These are phyloP conservation scores for Erodium moschatum DNA, from an alignment of 441 rosid species.

Conservation along the genomic window DNA sequence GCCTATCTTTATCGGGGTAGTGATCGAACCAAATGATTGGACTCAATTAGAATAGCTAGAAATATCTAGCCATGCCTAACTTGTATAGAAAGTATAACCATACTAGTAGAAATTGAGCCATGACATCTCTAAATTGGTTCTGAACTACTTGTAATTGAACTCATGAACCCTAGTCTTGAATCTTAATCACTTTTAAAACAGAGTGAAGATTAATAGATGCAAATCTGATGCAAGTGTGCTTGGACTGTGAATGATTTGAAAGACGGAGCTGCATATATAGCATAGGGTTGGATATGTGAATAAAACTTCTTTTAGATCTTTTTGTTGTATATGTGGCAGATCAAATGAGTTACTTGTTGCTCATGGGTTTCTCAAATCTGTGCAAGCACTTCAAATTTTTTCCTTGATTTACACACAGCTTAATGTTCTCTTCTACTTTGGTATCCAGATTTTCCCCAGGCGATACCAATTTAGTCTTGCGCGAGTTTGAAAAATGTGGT, in stretches of 20 bases:
- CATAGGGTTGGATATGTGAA: background rate
- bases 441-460: constrained; percentile 64
- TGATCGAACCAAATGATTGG: background rate
- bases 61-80: background rate
- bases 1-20: too few relatives aligned
- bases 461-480: constrained; percentile 78
- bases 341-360: background rate
- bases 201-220: background rate
- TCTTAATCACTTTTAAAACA: background rate
- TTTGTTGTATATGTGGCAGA: background rate
- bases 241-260: too few relatives aligned
- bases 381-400: background rate
- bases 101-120: background rate
- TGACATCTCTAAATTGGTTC: background rate
- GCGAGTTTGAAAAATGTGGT: constrained; percentile 91
- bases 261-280: background rate
- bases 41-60: background rate
- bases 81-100: background rate
- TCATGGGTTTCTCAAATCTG: background rate
- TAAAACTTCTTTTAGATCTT: background rate
- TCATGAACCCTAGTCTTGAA: background rate
- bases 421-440: constrained; percentile 9
- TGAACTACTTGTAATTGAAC: background rate
- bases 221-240: too few relatives aligned
- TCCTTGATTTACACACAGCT: background rate